Conservation (phyloP, 176 grass and related monocot species). For the Eleusine indica region DNA sequence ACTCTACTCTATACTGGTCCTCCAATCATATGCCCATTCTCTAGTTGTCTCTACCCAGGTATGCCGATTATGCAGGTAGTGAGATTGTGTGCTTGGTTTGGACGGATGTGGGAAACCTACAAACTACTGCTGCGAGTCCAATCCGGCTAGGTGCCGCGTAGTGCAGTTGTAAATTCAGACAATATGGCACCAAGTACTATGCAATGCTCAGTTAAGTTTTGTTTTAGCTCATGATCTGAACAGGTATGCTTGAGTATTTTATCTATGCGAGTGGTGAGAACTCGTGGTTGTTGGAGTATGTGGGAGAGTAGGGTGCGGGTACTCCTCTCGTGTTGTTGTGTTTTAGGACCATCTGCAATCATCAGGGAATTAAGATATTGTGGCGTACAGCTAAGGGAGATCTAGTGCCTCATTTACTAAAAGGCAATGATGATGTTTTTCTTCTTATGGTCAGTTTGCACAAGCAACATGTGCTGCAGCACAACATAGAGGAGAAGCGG, state of each 20-base stretch:
- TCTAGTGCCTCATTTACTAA: conserved; percentile 9
- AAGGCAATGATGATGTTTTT: neutral
- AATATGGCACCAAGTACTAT: neutral
- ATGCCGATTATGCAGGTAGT: conserved; percentile 15
- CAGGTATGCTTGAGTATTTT: neutral
- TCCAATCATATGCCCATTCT: conserved; percentile 25
- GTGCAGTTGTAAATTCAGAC: neutral
- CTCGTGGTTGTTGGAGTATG: neutral
- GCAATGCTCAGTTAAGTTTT: neutral
- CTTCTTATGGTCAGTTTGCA: neutral
- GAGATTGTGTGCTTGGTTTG: neutral
- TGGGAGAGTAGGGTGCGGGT: neutral
- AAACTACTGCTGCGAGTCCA: neutral
- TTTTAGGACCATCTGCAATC: conserved; percentile 29
- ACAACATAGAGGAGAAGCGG: conserved; percentile 17
- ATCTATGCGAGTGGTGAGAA: neutral
- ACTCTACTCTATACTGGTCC: neutral
- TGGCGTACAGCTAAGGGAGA: neutral
- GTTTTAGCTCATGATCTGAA: neutral
- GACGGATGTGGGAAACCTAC: neutral
- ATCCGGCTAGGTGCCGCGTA: neutral
- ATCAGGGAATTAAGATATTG: neutral
- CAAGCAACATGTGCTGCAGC: conserved; percentile 33
- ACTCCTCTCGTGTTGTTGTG: conserved; percentile 7
- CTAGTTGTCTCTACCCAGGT: conserved; percentile 22